Evolutionary conservation across 2,329 filamentous ascomycete species (phyloP).

Genomic region (Pseudopithomyces maydicus): DNA sequence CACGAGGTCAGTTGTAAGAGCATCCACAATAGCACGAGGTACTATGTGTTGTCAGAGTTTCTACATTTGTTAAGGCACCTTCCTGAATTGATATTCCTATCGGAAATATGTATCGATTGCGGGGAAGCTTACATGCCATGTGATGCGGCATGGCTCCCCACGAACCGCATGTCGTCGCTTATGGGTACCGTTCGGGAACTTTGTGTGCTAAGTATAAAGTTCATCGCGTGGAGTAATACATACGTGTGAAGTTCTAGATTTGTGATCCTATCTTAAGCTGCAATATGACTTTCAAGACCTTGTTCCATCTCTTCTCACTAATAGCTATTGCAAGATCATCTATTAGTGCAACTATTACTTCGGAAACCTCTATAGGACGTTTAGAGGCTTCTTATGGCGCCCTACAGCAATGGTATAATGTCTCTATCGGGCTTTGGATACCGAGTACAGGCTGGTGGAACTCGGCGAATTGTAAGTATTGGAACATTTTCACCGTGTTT

Average conservation of each 20-base stretch:
- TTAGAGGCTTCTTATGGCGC: constrained; percentile 2
- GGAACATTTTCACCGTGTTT: background rate
- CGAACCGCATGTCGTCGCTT: background rate
- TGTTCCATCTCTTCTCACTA: background rate
- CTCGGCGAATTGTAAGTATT: constrained; percentile 8
- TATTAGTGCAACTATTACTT: background rate
- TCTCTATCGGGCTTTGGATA: constrained; percentile 5
- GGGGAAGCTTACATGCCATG: constrained; percentile 5
- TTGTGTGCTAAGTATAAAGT: background rate
- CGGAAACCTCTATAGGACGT: background rate
- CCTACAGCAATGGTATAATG: constrained; percentile 9
- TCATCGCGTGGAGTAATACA: background rate
- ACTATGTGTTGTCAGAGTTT: background rate
- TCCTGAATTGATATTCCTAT: background rate
- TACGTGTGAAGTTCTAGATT: too few species aligned
- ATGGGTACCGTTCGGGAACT: background rate
- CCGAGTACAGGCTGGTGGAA: constrained; percentile 11
- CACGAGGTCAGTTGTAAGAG: background rate
- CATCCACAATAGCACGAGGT: background rate
- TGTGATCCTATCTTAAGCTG: background rate
- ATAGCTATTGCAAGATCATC: background rate
- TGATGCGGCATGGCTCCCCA: constrained; percentile 3
- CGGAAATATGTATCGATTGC: constrained; percentile 3
- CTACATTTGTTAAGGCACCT: background rate
- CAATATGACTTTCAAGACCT: background rate